Percentiles rank a stretch among this genome's conserved stretches.
Conservation (phyloP, 331 rosid genomes). For the Malus hybrid region DNA sequence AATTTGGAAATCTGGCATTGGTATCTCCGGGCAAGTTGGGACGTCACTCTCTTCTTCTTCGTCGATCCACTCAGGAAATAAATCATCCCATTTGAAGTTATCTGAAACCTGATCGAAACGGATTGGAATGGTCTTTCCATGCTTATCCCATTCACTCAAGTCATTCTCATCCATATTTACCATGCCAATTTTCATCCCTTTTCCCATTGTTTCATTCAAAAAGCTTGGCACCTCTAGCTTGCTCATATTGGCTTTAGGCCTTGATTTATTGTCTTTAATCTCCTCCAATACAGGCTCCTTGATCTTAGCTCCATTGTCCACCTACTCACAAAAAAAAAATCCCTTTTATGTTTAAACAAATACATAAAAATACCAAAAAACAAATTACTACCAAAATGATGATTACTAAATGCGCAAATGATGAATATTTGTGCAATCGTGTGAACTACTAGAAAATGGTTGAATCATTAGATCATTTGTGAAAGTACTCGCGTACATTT, state of each 20-base stretch:
- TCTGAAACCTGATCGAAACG: slow-evolving; percentile 42
- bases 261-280: background rate
- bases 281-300: slow-evolving; percentile 51
- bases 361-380: too few relatives aligned
- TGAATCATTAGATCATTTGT: too few relatives aligned
- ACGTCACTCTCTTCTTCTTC: slow-evolving; percentile 74
- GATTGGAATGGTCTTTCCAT: slow-evolving; percentile 19
- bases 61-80: slow-evolving; percentile 84
- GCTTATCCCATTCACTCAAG: slow-evolving; percentile 19
- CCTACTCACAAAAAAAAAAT: background rate
- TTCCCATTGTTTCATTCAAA: slow-evolving; percentile 28
- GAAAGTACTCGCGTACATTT: too few relatives aligned
- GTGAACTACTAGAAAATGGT: too few relatives aligned
- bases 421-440: too few relatives aligned
- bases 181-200: slow-evolving; percentile 57
- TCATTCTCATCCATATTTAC: slow-evolving; percentile 49
- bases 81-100: slow-evolving; percentile 58
- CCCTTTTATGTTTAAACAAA: too few relatives aligned
- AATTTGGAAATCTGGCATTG: slow-evolving; percentile 46
- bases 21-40: slow-evolving; percentile 63
- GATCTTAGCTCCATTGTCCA: slow-evolving; percentile 26
- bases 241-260: slow-evolving; percentile 15
- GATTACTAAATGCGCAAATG: too few relatives aligned
- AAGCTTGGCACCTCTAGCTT: slow-evolving; percentile 51
- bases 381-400: too few relatives aligned